A percentile compares a stretch with the other conserved stretches of the same genome.
Evolutionary conservation across 352 stramenopile species (phyloP).

Genomic region (Phytophthora megakarya): DNA sequence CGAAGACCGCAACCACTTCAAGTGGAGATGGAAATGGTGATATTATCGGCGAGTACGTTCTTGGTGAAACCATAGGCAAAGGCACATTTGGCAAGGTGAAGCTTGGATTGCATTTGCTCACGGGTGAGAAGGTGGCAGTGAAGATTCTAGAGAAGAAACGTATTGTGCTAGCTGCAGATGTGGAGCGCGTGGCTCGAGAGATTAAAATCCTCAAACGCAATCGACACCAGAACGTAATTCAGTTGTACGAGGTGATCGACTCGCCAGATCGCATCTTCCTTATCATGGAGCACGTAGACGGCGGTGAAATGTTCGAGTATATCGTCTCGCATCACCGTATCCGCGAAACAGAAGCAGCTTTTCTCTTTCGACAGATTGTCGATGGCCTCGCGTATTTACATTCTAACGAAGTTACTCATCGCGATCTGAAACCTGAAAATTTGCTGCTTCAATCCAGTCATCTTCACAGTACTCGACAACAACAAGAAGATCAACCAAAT

Average conservation of each 20-base stretch:
- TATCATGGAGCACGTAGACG: constrained; percentile 93
- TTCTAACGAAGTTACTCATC: constrained; percentile 87
- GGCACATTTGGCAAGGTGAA: constrained; percentile 95
- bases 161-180: constrained; percentile 89
- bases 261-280: constrained; percentile 87
- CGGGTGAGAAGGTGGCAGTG: constrained; percentile 92
- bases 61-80: constrained; percentile 92
- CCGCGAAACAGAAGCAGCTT: constrained; percentile 56
- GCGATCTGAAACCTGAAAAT: constrained; percentile 93
- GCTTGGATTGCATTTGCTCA: constrained; percentile 83
- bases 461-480: constrained; percentile 15
- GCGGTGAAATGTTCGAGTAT: constrained; percentile 94
- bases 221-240: constrained; percentile 91
- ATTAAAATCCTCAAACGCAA: constrained; percentile 95
- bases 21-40: constrained; percentile 38
- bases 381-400: constrained; percentile 93
- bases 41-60: constrained; percentile 86
- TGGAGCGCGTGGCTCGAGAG: constrained; percentile 90
- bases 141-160: constrained; percentile 94
- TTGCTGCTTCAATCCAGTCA: constrained; percentile 79
- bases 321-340: constrained; percentile 91
- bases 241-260: constrained; percentile 67
- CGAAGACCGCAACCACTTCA: not conserved
- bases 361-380: constrained; percentile 91
- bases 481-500: constrained; percentile 24